These are phyloP conservation scores for Saccharomycopsis fermentans DNA, from an alignment of 805 yeast genomes.

Conservation along the genomic window DNA sequence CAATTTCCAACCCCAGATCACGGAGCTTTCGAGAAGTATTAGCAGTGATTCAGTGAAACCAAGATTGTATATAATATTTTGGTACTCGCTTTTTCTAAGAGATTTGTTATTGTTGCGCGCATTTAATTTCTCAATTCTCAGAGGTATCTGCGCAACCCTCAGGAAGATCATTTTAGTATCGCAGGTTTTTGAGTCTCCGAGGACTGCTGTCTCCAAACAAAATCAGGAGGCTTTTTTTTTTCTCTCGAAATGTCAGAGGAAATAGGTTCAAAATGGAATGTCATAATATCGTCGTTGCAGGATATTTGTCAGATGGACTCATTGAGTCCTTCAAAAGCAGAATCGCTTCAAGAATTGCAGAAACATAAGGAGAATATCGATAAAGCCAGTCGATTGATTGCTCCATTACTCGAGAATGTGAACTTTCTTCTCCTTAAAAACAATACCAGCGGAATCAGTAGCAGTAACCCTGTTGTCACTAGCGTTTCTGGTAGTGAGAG, in stretches of 20 bases:
- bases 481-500: not conserved
- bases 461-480: not conserved
- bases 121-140: too few relatives aligned
- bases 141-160: too few relatives aligned
- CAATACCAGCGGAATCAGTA: slow-evolving; percentile 20
- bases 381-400: slow-evolving; percentile 36
- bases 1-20: too few relatives aligned
- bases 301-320: slow-evolving; percentile 41
- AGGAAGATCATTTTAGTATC: too few relatives aligned
- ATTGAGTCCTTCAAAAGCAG: not conserved
- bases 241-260: not conserved
- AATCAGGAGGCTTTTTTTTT: too few relatives aligned
- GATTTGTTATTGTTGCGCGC: too few relatives aligned
- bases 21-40: too few relatives aligned
- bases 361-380: slow-evolving; percentile 51
- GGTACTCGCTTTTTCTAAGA: too few relatives aligned
- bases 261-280: slow-evolving; percentile 61
- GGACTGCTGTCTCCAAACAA: too few relatives aligned
- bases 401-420: slow-evolving; percentile 36
- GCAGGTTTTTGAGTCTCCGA: too few relatives aligned
- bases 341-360: slow-evolving; percentile 30
- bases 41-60: too few relatives aligned
- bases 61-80: too few relatives aligned
- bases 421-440: slow-evolving; percentile 28
- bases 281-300: slow-evolving; percentile 54